These are phyloP conservation scores for Eucalyptus leucophloia DNA, from an alignment of 345 rosid species.

Conservation along the genomic window DNA sequence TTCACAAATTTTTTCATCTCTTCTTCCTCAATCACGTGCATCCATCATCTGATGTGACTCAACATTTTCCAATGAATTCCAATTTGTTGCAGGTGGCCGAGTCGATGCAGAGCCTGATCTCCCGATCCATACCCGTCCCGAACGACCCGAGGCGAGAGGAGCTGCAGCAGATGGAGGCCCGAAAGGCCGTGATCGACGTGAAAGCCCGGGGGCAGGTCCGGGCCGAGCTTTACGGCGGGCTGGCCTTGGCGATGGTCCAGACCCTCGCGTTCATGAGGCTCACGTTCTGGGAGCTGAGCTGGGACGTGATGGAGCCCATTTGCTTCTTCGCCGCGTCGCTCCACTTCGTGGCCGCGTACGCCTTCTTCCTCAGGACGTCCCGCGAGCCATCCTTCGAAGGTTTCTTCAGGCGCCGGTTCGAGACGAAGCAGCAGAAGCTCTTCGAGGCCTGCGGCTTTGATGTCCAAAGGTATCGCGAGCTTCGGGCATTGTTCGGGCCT, in stretches of 20 bases:
- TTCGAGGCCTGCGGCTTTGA: constrained; percentile 33
- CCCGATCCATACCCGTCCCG: constrained; percentile 13
- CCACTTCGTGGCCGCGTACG: constrained; percentile 43
- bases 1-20: neutral
- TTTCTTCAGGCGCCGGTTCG: constrained; percentile 41
- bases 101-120: constrained; percentile 41
- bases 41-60: neutral
- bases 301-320: constrained; percentile 99
- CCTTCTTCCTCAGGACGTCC: constrained; percentile 67
- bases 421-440: constrained; percentile 51
- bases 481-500: constrained; percentile 9
- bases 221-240: constrained; percentile 57
- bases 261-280: constrained; percentile 79
- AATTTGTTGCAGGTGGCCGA: constrained; percentile 35
- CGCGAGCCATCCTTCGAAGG: constrained; percentile 79
- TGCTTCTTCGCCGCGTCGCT: constrained; percentile 69
- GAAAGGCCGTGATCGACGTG: constrained; percentile 44
- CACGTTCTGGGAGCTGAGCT: constrained; percentile 87
- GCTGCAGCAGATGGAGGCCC: constrained; percentile 39
- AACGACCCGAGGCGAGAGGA: constrained; percentile 61
- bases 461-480: constrained; percentile 21
- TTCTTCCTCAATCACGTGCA: neutral
- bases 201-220: constrained; percentile 38
- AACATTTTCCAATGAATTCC: constrained; percentile 34
- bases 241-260: constrained; percentile 39